Base-by-base conservation (phyloP, 345 rosid genomes). In the Populus davidiana region DNA sequence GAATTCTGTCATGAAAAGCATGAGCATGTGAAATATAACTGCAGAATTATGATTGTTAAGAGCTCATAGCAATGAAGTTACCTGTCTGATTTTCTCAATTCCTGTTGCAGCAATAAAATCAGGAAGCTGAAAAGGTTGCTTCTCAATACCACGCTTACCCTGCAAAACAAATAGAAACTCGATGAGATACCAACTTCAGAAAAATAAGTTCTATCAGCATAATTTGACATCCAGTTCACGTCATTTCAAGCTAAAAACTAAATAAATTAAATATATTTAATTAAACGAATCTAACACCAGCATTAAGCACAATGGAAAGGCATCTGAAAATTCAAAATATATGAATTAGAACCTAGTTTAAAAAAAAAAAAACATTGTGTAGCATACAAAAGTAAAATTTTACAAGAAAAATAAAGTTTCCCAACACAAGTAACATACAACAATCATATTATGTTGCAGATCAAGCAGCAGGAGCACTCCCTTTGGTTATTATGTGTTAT, bases 61-160 rank as follows among this genome's bases (percentile, higher is more conserved):
- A 59, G 25, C 0, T 21, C 16, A 13, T 16, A 8, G 8, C 75
- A 77, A 43, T n/a, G 71, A 41, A 70, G 35, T 25, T 86, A 96
- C 99, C 99, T 96, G 98, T 89, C 99, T 90, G 72, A 96, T 96
- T 87, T 96, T 96, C 85, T 96, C 97, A 71, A 96, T 96, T 81
- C 99, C 99, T 5, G 98, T 96, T 25, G 97, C 98, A 75, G 99
- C 99, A 86, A 96, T 96, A 81, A 96, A 96, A 90, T 94, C 98
- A 72, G 99, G 99, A 83, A 96, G 97, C 82, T 92, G 98, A 85
- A 96, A 96, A 74, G 98, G 98, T 70, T 86, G 98, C 83, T 96
- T 96, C 91, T 96, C 98, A 63, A 96, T 96, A 78, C 99, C 99
- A 73, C 99, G 98, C 81, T 96, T 96, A 29, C 98, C 99, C 99